These are phyloP conservation scores for Blastobotrys indianensis DNA, from an alignment of 1,139 yeast species.

Conservation along the genomic window DNA sequence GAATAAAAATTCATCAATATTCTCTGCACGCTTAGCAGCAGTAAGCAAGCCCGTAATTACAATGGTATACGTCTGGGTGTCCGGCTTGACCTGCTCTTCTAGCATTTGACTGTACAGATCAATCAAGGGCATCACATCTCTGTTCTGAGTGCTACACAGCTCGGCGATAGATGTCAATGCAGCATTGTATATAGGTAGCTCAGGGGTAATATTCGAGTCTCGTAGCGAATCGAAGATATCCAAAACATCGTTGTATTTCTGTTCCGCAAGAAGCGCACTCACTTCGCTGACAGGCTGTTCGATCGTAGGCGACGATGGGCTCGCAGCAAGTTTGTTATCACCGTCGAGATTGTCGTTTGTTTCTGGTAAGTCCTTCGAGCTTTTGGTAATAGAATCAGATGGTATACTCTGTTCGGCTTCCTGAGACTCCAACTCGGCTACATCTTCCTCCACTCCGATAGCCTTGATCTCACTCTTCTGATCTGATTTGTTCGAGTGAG, in stretches of 20 bases:
- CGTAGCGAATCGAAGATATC: slow-evolving; percentile 11
- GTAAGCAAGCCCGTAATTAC: slow-evolving; percentile 26
- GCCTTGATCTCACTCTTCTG: too few relatives aligned
- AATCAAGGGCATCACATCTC: slow-evolving; percentile 21
- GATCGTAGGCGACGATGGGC: too few relatives aligned
- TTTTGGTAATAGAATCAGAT: too few relatives aligned
- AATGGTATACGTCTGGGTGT: slow-evolving; percentile 29
- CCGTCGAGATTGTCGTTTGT: too few relatives aligned
- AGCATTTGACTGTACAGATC: slow-evolving; percentile 32
- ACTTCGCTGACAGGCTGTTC: not conserved
- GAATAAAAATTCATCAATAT: slow-evolving; percentile 1
- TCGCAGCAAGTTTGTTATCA: too few relatives aligned
- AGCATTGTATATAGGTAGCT: slow-evolving; percentile 7
- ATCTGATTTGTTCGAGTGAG: too few relatives aligned
- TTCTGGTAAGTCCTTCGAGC: too few relatives aligned
- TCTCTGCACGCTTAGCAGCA: slow-evolving; percentile 18
- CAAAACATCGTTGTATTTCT: slow-evolving; percentile 9
- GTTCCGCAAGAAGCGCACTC: not conserved
- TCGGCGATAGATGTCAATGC: slow-evolving; percentile 10
- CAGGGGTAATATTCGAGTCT: not conserved
- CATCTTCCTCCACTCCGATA: too few relatives aligned
- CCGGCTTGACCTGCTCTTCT: slow-evolving; percentile 23
- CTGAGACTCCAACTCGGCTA: too few relatives aligned
- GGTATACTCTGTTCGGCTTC: too few relatives aligned
- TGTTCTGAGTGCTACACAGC: slow-evolving; percentile 11